phyloP scores from a whole-genome alignment of 2,329 filamentous ascomycete species.

The Phaeosphaeriaceae sp. region DNA sequence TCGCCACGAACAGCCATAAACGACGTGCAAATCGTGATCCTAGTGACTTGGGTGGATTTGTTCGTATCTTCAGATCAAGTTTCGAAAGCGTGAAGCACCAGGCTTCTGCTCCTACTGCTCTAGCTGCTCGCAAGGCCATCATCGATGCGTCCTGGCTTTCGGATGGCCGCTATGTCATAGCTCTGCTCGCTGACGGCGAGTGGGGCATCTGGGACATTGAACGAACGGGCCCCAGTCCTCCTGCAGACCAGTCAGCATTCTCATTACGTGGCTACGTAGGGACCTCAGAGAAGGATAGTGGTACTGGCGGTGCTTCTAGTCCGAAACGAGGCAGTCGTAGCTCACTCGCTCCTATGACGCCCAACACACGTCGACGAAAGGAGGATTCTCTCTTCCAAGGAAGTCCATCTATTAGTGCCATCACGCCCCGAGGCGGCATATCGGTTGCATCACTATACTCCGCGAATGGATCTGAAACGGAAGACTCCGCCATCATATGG shows the following conservation, averaged over 20 bases:
- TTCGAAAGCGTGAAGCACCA: slow-evolving; percentile 41
- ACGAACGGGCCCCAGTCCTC: slow-evolving; percentile 39
- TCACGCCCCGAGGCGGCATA: slow-evolving; percentile 52
- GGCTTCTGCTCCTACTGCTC: slow-evolving; percentile 29
- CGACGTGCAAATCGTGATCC: slow-evolving; percentile 22
- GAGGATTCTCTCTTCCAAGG: slow-evolving; percentile 55
- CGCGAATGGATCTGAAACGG: slow-evolving; percentile 39
- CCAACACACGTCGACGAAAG: slow-evolving; percentile 57
- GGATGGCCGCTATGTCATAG: slow-evolving; percentile 55
- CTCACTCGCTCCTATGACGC: slow-evolving; percentile 58
- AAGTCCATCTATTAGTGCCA: slow-evolving; percentile 38
- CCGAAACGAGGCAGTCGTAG: slow-evolving; percentile 44
- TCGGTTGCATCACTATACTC: slow-evolving; percentile 45
- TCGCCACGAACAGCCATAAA: slow-evolving; percentile 45
- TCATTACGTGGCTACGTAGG: slow-evolving; percentile 47
- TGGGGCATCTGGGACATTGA: slow-evolving; percentile 62
- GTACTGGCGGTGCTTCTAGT: slow-evolving; percentile 28
- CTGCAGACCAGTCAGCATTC: slow-evolving; percentile 40
- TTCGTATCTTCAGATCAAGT: slow-evolving; percentile 41
- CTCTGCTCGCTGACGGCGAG: slow-evolving; percentile 57
- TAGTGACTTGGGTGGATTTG: slow-evolving; percentile 35
- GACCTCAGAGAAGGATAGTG: slow-evolving; percentile 30
- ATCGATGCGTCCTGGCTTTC: slow-evolving; percentile 57
- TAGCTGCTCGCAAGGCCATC: slow-evolving; percentile 55
- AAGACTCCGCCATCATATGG: slow-evolving; percentile 57